Evolutionary conservation across 176 grass and related monocot species (phyloP).

Genomic region (Puya raimondii): DNA sequence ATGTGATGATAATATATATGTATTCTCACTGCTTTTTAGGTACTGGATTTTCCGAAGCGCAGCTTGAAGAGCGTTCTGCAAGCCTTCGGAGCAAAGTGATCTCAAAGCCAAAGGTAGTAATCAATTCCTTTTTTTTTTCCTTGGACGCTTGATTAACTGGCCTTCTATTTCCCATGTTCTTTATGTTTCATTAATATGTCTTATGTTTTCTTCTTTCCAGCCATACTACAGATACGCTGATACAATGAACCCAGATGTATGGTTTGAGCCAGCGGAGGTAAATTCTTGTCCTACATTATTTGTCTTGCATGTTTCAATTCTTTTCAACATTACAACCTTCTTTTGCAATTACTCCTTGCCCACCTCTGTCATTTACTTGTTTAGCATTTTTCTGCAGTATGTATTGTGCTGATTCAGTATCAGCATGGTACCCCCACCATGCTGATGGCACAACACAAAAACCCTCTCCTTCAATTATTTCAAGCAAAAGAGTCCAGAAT

Average conservation of each 20-base stretch:
- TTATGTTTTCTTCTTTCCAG: slow-evolving; percentile 36
- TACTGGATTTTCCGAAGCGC: slow-evolving; percentile 97
- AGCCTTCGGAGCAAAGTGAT: slow-evolving; percentile 92
- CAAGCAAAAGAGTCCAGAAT: too few relatives aligned
- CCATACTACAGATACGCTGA: slow-evolving; percentile 91
- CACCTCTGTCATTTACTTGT: too few relatives aligned
- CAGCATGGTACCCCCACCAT: too few relatives aligned
- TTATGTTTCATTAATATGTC: slow-evolving; percentile 1
- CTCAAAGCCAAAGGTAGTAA: slow-evolving; percentile 76
- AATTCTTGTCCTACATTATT: slow-evolving; percentile 5
- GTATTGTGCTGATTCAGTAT: too few relatives aligned
- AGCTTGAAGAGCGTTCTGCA: slow-evolving; percentile 76
- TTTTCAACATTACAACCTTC: not conserved
- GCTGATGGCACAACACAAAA: too few relatives aligned
- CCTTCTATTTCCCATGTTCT: slow-evolving; percentile 14
- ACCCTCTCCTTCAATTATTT: too few relatives aligned
- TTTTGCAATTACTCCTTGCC: too few relatives aligned
- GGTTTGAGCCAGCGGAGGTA: slow-evolving; percentile 95
- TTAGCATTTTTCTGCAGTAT: too few relatives aligned
- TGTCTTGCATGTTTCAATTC: not conserved
- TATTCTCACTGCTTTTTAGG: slow-evolving; percentile 38
- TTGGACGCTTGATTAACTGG: not conserved
- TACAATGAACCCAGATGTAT: slow-evolving; percentile 87
- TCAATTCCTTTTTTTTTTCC: not conserved
- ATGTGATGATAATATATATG: not conserved